A percentile compares a stretch with the other conserved stretches of the same genome.
Evolutionary conservation across 2,329 filamentous ascomycete species (phyloP).

Genomic region (Geosmithia flava): DNA sequence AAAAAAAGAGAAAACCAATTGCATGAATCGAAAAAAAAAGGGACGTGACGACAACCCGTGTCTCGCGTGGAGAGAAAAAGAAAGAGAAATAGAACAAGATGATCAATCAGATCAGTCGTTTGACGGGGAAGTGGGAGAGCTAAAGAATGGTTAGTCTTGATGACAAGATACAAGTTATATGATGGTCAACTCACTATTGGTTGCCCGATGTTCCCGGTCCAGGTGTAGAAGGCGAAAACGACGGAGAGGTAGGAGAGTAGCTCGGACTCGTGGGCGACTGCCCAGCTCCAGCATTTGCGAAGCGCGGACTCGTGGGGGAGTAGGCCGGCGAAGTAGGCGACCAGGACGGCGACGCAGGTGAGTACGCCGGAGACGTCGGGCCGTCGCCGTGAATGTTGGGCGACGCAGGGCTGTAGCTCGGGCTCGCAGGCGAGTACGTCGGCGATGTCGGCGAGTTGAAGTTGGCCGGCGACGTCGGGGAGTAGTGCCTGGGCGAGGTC

Average conservation of each 20-base stretch:
- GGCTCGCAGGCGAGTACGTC: constrained; percentile 49
- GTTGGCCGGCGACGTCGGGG: constrained; percentile 57
- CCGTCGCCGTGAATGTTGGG: constrained; percentile 32
- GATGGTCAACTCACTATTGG: constrained; percentile 21
- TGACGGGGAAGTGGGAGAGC: constrained; percentile 31
- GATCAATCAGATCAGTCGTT: constrained; percentile 22
- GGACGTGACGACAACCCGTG: constrained; percentile 15
- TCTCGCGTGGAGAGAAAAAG: constrained; percentile 9
- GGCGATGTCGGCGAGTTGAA: constrained; percentile 57
- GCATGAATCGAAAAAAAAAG: constrained; percentile 9
- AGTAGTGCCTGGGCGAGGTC: constrained; percentile 43
- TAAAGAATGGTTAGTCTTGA: neutral
- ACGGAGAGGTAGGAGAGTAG: constrained; percentile 46
- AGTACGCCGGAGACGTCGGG: constrained; percentile 49
- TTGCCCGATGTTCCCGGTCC: constrained; percentile 29
- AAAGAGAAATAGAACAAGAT: constrained; percentile 10
- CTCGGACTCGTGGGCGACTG: constrained; percentile 57
- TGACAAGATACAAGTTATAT: neutral
- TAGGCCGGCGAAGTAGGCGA: constrained; percentile 62
- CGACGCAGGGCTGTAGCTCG: constrained; percentile 60
- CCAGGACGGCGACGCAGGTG: constrained; percentile 63
- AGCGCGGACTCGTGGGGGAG: constrained; percentile 51
- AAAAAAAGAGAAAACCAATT: constrained; percentile 1
- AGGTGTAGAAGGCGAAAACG: constrained; percentile 32
- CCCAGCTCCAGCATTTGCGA: constrained; percentile 41